Evolutionary conservation across 2,329 filamentous ascomycete species (phyloP), one percentile per base, ranked within the genome.

Genomic region (Mycosphaerella arachidis): DNA sequence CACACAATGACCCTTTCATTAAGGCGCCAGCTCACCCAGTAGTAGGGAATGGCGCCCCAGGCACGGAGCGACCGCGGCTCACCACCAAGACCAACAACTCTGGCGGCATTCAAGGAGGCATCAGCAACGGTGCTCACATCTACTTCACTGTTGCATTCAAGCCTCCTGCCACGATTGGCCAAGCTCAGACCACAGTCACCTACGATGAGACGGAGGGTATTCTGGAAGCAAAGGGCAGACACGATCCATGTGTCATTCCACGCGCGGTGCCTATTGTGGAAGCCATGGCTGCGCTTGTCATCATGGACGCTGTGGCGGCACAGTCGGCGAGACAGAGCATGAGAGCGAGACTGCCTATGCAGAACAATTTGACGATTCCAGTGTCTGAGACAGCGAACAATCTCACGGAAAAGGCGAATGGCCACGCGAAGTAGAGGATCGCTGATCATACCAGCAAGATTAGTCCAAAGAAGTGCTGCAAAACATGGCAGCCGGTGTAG

Each of bases 131-230:
- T 59, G 90, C 91, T 40, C 88, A 87, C 60, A 91, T 97, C 78
- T 97, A 94, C 82, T 97, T 97, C 84, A 86, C 89, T 54, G 88
- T 96, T 5, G 92, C 86, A 16, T 97, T 97, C 85, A 97, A 97
- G 82, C 90, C 93, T 9, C 87, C 93, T 2, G 92, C 93, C 31
- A 97, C 94, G 3, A 97, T 97, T 72, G 88, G 90, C 50, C 89
- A 93, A 77, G 89, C 90, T 48, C 93, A 97, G 79, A 83, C 82
- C 13, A 97, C 94, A 0, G 86, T 87, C 8, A 88, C 84, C 9
- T 97, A 95, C 76, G 87, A 88, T 61, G 88, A 88, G 50, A 78
- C 82, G 9, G 85, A 89, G 65, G 94, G 94, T 54, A 78, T 90
- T 3, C 81, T 97, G 35, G 90, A 92, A 63, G 92, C 92, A 54